phyloP scores from a whole-genome alignment of 1,284 basidiomycete species.

The Heterobasidion parviporum region DNA sequence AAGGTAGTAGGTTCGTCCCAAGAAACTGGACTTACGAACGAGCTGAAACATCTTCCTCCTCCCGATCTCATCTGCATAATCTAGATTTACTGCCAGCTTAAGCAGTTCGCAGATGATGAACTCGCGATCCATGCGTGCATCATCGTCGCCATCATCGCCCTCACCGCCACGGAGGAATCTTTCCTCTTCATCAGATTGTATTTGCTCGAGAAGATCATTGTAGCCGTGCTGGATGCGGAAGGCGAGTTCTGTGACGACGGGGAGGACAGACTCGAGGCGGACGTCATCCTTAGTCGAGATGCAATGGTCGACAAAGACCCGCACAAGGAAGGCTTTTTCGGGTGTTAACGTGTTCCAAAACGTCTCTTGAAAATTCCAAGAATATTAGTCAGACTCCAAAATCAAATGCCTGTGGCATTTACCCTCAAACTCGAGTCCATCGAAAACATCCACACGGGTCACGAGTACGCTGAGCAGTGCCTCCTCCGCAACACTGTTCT shows the following conservation, averaged over 20 bases:
- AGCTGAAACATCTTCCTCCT: slow-evolving; percentile 87
- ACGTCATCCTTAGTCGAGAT: slow-evolving; percentile 54
- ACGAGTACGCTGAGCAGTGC: slow-evolving; percentile 61
- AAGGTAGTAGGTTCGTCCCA: too few species aligned
- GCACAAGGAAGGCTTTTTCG: slow-evolving; percentile 77
- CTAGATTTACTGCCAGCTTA: slow-evolving; percentile 74
- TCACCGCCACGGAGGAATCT: background rate
- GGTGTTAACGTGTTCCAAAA: slow-evolving; percentile 79
- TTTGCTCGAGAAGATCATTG: slow-evolving; percentile 52
- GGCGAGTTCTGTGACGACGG: slow-evolving; percentile 86
- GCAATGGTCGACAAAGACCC: slow-evolving; percentile 82
- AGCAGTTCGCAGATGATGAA: slow-evolving; percentile 81
- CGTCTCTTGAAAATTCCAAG: slow-evolving; percentile 33
- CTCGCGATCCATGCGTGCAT: slow-evolving; percentile 54
- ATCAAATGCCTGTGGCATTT: slow-evolving; percentile 15
- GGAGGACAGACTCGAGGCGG: slow-evolving; percentile 70
- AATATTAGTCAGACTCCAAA: background rate
- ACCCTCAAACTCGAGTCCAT: slow-evolving; percentile 71
- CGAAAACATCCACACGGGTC: slow-evolving; percentile 48
- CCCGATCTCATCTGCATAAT: slow-evolving; percentile 95
- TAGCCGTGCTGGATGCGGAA: slow-evolving; percentile 80
- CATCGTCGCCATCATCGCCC: slow-evolving; percentile 36
- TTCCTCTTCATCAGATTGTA: slow-evolving; percentile 35
- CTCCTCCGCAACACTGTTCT: slow-evolving; percentile 57
- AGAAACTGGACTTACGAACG: slow-evolving; percentile 48